phyloP scores from a whole-genome alignment of 176 grass and related monocot genomes.

The Rhynchospora pubera region DNA sequence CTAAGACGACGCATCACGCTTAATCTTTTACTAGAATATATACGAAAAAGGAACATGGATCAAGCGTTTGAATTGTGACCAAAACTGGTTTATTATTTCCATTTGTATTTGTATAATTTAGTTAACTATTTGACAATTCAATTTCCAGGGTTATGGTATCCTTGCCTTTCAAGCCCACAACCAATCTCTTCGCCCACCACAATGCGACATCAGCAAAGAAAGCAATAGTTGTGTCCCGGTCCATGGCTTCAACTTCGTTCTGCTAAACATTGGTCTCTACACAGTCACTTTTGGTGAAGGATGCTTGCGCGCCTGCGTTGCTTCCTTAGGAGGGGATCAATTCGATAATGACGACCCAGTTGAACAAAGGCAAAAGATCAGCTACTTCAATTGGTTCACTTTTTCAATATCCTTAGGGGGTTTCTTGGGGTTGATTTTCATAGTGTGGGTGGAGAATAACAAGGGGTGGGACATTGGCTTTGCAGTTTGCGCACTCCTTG shows the following conservation, averaged over 20 bases:
- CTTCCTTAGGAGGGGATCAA: constrained; percentile 54
- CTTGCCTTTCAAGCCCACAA: constrained; percentile 41
- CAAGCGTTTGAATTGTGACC: neutral
- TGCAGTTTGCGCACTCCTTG: constrained; percentile 17
- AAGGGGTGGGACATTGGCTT: constrained; percentile 40
- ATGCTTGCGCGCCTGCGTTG: constrained; percentile 23
- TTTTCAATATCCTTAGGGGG: constrained; percentile 40
- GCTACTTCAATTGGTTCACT: constrained; percentile 62
- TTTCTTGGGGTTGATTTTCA: constrained; percentile 30
- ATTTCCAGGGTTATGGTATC: constrained; percentile 36
- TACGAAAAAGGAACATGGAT: neutral
- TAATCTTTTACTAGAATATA: neutral
- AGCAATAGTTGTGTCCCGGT: constrained; percentile 11
- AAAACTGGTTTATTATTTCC: neutral
- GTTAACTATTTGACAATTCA: neutral
- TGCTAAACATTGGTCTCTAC: constrained; percentile 45
- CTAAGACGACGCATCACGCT: neutral
- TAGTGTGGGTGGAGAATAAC: constrained; percentile 61
- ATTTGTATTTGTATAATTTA: neutral
- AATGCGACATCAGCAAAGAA: constrained; percentile 26
- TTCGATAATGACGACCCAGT: constrained; percentile 30
- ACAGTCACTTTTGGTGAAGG: constrained; percentile 43
- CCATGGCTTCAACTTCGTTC: constrained; percentile 18
- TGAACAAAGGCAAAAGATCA: constrained; percentile 29
- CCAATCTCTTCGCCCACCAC: constrained; percentile 33